phyloP scores from a whole-genome alignment of 1,284 basidiomycete species.

The Sanguinoderma infundibulare region DNA sequence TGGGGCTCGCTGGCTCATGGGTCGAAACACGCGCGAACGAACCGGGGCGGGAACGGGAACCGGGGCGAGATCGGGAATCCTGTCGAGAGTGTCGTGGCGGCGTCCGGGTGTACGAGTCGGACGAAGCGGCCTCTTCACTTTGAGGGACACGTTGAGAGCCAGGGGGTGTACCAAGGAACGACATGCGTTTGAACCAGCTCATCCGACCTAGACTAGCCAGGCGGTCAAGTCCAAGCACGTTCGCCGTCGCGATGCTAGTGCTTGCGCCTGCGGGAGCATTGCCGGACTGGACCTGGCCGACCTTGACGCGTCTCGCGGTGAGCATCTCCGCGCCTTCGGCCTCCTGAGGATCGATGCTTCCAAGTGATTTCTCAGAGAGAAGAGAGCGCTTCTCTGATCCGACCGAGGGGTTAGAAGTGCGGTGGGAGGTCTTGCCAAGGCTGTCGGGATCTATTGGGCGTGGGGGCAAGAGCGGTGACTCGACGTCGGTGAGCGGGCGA shows the following conservation, averaged over 20 bases:
- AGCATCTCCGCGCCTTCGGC: constrained; percentile 53
- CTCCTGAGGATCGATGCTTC: constrained; percentile 36
- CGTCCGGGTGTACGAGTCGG: constrained; percentile 35
- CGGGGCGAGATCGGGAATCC: constrained; percentile 40
- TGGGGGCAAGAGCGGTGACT: constrained; percentile 46
- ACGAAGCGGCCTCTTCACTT: constrained; percentile 16
- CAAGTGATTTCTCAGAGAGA: constrained; percentile 33
- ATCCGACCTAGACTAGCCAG: constrained; percentile 49
- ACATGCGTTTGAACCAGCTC: constrained; percentile 56
- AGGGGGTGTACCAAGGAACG: constrained; percentile 22
- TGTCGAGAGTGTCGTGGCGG: constrained; percentile 35
- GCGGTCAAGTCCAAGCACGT: constrained; percentile 45
- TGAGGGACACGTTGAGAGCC: constrained; percentile 16
- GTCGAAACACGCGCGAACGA: constrained; percentile 23
- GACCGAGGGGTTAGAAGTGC: constrained; percentile 33
- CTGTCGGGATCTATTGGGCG: constrained; percentile 27
- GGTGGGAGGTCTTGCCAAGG: constrained; percentile 39
- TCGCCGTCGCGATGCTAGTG: constrained; percentile 24
- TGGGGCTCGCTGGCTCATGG: constrained; percentile 15
- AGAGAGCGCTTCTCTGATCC: constrained; percentile 31
- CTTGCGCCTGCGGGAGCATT: constrained; percentile 28
- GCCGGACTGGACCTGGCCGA: constrained; percentile 35
- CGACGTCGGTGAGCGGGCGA: constrained; percentile 29
- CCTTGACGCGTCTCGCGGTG: constrained; percentile 63
- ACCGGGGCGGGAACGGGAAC: constrained; percentile 29